phyloP scores from a whole-genome alignment of 306 rosid genomes.

The Acacia melanoxylon region DNA sequence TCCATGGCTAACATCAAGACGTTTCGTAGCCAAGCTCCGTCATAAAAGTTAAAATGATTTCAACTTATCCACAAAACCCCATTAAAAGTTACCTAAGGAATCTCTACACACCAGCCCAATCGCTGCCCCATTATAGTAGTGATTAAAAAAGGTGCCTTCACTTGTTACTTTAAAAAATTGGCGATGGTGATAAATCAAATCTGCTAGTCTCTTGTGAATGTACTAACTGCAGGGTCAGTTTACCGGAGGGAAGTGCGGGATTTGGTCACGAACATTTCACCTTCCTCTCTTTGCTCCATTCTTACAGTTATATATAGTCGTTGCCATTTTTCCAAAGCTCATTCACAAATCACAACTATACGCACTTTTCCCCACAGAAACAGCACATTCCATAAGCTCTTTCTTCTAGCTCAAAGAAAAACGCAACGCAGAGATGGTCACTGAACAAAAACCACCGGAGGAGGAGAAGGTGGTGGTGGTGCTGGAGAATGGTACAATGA shows the following conservation, averaged over 20 bases:
- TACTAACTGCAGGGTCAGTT: neutral
- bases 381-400: constrained; percentile 12
- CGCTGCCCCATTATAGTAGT: neutral
- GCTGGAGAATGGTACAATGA: constrained; percentile 42
- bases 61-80: no score
- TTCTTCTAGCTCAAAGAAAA: neutral
- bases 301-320: neutral
- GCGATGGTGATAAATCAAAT: neutral
- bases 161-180: no score
- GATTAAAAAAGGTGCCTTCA: no score
- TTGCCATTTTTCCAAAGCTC: neutral
- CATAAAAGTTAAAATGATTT: no score
- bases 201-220: neutral
- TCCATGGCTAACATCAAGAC: no score
- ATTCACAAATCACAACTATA: neutral
- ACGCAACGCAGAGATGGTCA: constrained; percentile 31
- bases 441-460: constrained; percentile 47
- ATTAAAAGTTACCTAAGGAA: no score
- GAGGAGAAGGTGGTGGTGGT: constrained; percentile 41
- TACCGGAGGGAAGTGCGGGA: neutral
- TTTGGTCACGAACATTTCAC: neutral
- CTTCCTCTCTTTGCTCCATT: neutral
- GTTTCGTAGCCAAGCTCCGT: no score
- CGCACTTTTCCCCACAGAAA: neutral
- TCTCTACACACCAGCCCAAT: no score